These are phyloP conservation scores for Plasmodium yoelii DNA, from an alignment of 169 alveolate genomes.

Conservation along the genomic window DNA sequence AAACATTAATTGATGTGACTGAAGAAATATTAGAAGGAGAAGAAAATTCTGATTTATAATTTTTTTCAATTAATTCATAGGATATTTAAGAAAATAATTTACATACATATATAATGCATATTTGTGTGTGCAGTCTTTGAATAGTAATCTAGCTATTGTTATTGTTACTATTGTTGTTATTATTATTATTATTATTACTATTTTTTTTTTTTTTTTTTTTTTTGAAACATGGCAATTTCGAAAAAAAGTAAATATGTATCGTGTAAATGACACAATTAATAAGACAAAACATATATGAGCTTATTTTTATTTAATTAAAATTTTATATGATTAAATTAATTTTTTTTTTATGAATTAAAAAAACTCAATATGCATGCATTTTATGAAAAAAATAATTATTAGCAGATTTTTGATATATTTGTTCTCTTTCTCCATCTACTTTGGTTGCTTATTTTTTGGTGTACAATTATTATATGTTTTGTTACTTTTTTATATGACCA, in stretches of 20 bases:
- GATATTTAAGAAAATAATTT: background rate
- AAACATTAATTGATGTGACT: constrained; percentile 43
- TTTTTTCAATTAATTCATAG: no score
- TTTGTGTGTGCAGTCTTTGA: background rate
- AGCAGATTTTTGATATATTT: background rate
- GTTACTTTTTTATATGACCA: no score
- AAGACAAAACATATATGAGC: background rate
- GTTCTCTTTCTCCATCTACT: background rate
- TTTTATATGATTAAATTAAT: no score
- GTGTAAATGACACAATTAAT: no score
- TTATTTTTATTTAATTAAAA: no score
- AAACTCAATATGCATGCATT: constrained; percentile 19
- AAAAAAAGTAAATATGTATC: no score
- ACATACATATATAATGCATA: background rate
- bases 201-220: no score
- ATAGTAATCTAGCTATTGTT: no score
- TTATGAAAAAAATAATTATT: background rate
- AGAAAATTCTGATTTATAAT: constrained; percentile 8
- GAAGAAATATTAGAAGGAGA: constrained; percentile 44
- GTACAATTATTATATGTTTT: no score
- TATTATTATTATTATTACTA: no score
- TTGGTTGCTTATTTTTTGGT: background rate
- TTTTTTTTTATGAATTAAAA: background rate
- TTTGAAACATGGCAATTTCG: no score
- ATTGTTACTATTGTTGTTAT: no score